These are phyloP conservation scores for Juglanconis sp. DNA, from an alignment of 2,329 filamentous ascomycete genomes.

Conservation along the genomic window DNA sequence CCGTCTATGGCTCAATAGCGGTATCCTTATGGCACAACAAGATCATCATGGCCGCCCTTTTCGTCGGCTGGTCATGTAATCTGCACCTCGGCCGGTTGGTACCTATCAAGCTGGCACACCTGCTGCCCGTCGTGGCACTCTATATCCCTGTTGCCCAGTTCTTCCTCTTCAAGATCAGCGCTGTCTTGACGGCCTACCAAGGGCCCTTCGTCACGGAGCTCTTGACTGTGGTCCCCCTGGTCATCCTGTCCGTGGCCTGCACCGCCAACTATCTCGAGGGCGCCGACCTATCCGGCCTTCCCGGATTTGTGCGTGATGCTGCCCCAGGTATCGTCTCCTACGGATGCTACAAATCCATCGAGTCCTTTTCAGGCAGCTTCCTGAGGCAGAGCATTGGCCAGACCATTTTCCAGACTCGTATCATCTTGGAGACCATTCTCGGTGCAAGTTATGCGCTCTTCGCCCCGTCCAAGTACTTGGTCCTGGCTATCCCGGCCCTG, in stretches of 20 bases:
- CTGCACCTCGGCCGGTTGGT: constrained; percentile 49
- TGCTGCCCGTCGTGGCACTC: constrained; percentile 71
- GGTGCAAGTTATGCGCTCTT: constrained; percentile 62
- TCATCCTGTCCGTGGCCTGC: constrained; percentile 60
- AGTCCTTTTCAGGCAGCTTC: constrained; percentile 37
- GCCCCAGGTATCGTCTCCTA: constrained; percentile 65
- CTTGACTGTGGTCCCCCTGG: constrained; percentile 68
- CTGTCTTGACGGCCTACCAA: constrained; percentile 60
- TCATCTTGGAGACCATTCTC: constrained; percentile 69
- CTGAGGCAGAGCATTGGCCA: constrained; percentile 55
- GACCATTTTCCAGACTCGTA: constrained; percentile 63
- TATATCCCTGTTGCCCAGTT: constrained; percentile 73
- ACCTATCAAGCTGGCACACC: constrained; percentile 44
- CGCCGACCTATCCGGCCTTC: constrained; percentile 53
- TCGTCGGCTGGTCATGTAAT: constrained; percentile 70
- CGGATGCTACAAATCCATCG: constrained; percentile 56
- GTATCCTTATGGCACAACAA: constrained; percentile 68
- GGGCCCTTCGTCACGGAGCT: constrained; percentile 75
- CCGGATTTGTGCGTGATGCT: constrained; percentile 59
- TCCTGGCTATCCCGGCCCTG: constrained; percentile 68
- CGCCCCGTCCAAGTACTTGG: constrained; percentile 65
- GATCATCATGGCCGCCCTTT: constrained; percentile 62
- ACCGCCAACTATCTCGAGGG: constrained; percentile 64
- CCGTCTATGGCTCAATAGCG: constrained; percentile 84
- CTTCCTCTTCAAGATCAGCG: constrained; percentile 66